These are phyloP conservation scores for Alisma plantagoaquatica DNA, from an alignment of 106 monocot genomes.

Conservation along the genomic window DNA sequence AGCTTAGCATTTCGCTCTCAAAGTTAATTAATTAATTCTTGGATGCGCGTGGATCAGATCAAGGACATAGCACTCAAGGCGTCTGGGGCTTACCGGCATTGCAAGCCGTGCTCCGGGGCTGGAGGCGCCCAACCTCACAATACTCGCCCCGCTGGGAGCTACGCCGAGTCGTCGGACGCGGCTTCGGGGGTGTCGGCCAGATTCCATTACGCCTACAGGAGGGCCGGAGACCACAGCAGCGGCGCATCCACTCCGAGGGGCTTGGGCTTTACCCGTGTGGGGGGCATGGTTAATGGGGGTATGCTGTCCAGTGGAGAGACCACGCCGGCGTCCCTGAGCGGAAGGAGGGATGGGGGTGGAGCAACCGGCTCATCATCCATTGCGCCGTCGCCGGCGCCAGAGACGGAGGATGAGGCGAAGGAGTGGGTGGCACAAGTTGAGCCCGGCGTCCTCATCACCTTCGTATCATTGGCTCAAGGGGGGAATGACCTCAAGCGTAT, in stretches of 20 bases:
- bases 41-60: conserved; percentile 56
- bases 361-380: too few relatives aligned
- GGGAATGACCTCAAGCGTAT: conserved; percentile 88
- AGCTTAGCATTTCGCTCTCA: background rate
- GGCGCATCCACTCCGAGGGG: conserved; percentile 4
- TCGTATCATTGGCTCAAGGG: conserved; percentile 55
- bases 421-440: conserved; percentile 97
- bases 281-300: background rate
- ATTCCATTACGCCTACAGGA: conserved; percentile 49
- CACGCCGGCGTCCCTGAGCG: conserved; percentile 59
- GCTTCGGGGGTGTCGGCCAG: conserved; percentile 60
- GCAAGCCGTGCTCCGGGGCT: conserved; percentile 63
- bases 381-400: too few relatives aligned
- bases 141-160: conserved; percentile 9
- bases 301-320: conserved; percentile 51
- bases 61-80: conserved; percentile 91
- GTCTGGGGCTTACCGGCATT: conserved; percentile 79
- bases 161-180: conserved; percentile 31
- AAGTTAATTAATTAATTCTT: too few relatives aligned
- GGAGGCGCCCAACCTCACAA: too few relatives aligned
- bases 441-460: conserved; percentile 93
- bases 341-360: too few relatives aligned
- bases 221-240: conserved; percentile 22
- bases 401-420: conserved; percentile 47
- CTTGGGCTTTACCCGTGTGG: too few relatives aligned